Evolutionary conservation across 2,329 filamentous ascomycete genomes (phyloP), one percentile per base, ranked within the genome.

Genomic region (Harringtonia lauricola): DNA sequence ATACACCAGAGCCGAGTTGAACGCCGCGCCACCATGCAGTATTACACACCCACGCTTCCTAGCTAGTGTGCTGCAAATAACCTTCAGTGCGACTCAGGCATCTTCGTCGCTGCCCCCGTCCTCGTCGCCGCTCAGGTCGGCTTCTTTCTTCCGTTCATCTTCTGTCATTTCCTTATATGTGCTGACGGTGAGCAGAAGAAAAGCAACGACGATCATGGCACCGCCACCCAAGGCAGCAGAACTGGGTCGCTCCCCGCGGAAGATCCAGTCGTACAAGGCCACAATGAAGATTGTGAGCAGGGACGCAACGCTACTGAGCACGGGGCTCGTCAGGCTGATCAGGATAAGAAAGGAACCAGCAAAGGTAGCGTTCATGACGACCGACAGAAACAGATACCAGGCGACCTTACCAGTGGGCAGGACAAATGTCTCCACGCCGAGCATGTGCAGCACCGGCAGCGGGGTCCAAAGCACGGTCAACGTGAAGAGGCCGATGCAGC

Each of bases 251-350:
- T 83, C 72, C 40, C 90, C 86, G 0, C 86, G 94, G 36, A 89
- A 70, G 45, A 89, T 59, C 79, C 92, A 94, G 63, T 98, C 92
- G 44, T 86, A 86, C 26, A 96, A 68, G 1, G 90, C 92, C 8
- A 98, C 92, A 48, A 96, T 78, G 70, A 98, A 96, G 52, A 98
- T 98, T 19, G 92, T 98, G 38, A 98, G 71, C 26, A 98, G 75
- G 3, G 90, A 87, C 1, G 92, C 92, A 12, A 98, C 92, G 17
- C 85, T 94, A 46, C 83, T 90, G 5, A 98, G 71, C 3, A 98
- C 92, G 1, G 92, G 92, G 17, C 83, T 90, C 0, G 92, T 98
- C 24, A 98, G 72, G 15, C 82, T 88, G 57, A 98, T 96, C 42
- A 98, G 74, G 29, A 95, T 84, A 8, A 96, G 72, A 68, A 96